phyloP scores from a whole-genome alignment of 768 basidiomycete genomes.

The Leccinellum albellum region DNA sequence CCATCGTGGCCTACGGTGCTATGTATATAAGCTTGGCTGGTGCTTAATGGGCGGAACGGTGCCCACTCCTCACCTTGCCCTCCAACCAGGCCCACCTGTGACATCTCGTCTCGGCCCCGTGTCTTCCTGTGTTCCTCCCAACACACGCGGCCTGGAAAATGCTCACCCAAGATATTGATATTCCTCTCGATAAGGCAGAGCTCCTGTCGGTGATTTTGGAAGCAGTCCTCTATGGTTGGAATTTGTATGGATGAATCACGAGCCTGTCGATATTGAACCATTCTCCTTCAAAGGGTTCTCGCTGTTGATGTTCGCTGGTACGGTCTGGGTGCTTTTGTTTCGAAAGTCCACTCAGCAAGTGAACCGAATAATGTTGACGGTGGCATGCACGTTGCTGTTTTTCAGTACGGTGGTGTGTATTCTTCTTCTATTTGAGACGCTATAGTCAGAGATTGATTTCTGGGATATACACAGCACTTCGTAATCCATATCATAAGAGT shows the following conservation, averaged over 20 bases:
- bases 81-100: neutral
- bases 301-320: conserved; percentile 33
- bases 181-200: conserved; percentile 19
- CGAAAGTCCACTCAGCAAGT: conserved; percentile 4
- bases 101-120: neutral
- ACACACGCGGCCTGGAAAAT: neutral
- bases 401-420: conserved; percentile 30
- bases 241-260: neutral
- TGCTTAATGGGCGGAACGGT: neutral
- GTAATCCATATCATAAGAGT: conserved; percentile 23
- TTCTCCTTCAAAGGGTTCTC: conserved; percentile 28
- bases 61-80: neutral
- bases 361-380: conserved; percentile 20
- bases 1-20: neutral
- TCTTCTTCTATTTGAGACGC: neutral
- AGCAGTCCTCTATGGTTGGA: conserved; percentile 18
- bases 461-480: conserved; percentile 19
- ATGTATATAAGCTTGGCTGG: neutral
- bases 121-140: neutral
- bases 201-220: conserved; percentile 19
- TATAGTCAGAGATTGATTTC: neutral
- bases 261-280: neutral
- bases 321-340: conserved; percentile 23
- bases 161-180: conserved; percentile 5
- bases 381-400: conserved; percentile 25